Evolutionary conservation across 2,329 filamentous ascomycete genomes (phyloP), one percentile per base, ranked within the genome.

Genomic region (Claviceps monticola): DNA sequence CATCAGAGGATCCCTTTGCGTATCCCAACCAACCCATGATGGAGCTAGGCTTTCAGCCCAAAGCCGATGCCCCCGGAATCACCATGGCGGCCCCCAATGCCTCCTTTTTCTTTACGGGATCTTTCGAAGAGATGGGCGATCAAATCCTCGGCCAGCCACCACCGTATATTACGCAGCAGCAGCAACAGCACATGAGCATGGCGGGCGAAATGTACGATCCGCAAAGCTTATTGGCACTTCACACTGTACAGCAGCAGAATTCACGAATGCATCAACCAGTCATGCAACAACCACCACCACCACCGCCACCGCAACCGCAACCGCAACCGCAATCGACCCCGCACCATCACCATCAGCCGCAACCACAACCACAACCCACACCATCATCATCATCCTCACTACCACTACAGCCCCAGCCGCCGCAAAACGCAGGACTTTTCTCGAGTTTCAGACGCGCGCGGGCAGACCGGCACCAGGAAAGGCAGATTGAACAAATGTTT

Each of bases 1-100:
- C 85, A 1, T 84, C 84, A 0, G 76, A 79, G 37, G 86, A 91
- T 59, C 85, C 86, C 0, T 84, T 91, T 56, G 84, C 83, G 0
- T 93, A 91, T 60, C 86, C 85, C 0, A 88, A 84, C 60, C 84
- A 88, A 57, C 82, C 84, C 0, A 79, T 84, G 71, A 82, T 84
- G 70, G 73, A 79, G 58, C 71, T 78, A 42, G 73, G 73, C 9
- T 70, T 65, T 58, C 66, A 67, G 26, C 57, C 61, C 29, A 66
- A 65, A 55, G 59, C 63, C n/a, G 62, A 62, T 51, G 56, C 65
- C 57, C 57, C 66, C 55, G 53, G 55, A 36, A 57, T 63, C 55
- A 60, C 60, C 49, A 63, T 68, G 61, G 59, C 61, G 48, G 63
- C 65, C 7, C 64, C 64, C 16, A 66, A 70, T 29, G 62, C 69